Evolutionary conservation across 1,284 basidiomycete genomes (phyloP), one percentile per base, ranked within the genome.

Genomic region (Volvariella surrecta): DNA sequence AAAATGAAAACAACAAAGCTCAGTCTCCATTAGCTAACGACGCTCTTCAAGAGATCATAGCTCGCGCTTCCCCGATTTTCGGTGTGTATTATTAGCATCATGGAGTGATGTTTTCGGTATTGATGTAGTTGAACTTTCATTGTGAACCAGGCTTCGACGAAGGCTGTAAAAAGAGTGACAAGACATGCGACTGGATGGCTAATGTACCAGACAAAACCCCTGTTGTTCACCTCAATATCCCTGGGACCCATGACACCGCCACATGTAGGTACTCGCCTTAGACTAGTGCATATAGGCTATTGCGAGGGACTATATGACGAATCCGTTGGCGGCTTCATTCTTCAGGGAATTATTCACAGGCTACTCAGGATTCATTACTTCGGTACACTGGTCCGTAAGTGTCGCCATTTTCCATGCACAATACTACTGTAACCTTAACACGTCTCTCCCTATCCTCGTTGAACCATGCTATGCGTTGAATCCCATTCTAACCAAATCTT

Each of bases 211-310:
- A 69, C 45, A 55, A 52, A 18, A 70, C 63, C 1, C 54, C 54
- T 45, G 52, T 71, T 2, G 65, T 70, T 4, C 62, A 66, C 43
- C 66, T 72, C 65, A 72, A 67, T 48, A 47, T 71, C 9, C 69
- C 68, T 13, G 70, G 69, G 22, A 70, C 66, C 10, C 68, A 71
- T 45, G 69, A 71, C 51, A 57, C 68, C 3, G 59, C 65, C 6
- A 71, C 69, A 13, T 69, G 70, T 68, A 52, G 7, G 59, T 46
- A 15, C 17, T 32, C 7, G n/a, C 34, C 24, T 11, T 6, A 28
- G 24, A 17, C 30, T 40, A n/a, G n/a, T n/a, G n/a, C n/a, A n/a
- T n/a, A n/a, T n/a, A n/a, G n/a, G n/a, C n/a, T n/a, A n/a, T n/a
- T n/a, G n/a, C n/a, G n/a, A n/a, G n/a, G n/a, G n/a, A n/a, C n/a